These are phyloP conservation scores for Cylindrodendrum hubeiense DNA, from an alignment of 2,329 filamentous ascomycete species.

Conservation along the genomic window DNA sequence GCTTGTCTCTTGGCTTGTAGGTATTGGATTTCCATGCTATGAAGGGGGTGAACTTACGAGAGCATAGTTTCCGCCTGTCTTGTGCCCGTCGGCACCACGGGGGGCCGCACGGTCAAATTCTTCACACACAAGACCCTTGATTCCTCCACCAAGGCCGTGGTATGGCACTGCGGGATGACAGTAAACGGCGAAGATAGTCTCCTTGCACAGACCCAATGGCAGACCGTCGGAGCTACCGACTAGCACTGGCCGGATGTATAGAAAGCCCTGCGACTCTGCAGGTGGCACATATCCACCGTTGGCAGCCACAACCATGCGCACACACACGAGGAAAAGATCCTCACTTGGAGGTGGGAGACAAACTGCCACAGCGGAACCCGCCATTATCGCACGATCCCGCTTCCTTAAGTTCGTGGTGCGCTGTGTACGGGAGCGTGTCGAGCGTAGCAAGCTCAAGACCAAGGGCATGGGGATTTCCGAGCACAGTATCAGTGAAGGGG, in stretches of 20 bases:
- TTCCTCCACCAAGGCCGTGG: background rate
- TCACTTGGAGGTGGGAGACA: background rate
- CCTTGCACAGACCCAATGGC: background rate
- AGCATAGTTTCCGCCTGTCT: background rate
- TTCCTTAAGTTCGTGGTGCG: too few species aligned
- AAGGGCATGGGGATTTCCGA: too few species aligned
- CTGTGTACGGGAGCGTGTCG: too few species aligned
- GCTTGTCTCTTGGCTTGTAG: background rate
- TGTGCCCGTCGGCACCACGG: background rate
- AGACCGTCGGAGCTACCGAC: background rate
- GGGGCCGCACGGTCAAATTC: background rate
- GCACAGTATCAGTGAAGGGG: too few species aligned
- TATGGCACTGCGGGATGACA: background rate
- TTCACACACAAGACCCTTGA: conserved; percentile 1
- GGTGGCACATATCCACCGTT: background rate
- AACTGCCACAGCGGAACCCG: background rate
- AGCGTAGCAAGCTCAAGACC: too few species aligned
- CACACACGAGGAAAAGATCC: background rate
- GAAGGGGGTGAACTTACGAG: background rate
- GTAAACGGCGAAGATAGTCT: background rate
- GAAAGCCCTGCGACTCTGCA: background rate
- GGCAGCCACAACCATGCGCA: background rate
- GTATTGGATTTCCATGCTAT: background rate
- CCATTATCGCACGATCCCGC: background rate
- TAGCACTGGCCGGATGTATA: background rate